phyloP scores from a whole-genome alignment of 371 early-diverging fungal species.

The Apophysomyces variabilis region DNA sequence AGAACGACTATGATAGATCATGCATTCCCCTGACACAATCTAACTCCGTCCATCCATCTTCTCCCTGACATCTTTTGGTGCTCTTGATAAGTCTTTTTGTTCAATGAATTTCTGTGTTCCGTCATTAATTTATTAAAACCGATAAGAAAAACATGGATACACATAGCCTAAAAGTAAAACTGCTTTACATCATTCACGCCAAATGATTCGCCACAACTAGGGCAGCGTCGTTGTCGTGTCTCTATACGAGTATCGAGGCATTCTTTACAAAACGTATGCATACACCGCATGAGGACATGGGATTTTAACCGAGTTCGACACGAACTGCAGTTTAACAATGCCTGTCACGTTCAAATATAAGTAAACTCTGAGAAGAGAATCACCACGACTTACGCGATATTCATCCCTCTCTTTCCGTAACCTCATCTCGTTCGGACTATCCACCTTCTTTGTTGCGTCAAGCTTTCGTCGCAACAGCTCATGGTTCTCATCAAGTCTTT shows the following conservation, averaged over 20 bases:
- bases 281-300: constrained; percentile 84
- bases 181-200: constrained; percentile 89
- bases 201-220: constrained; percentile 94
- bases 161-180: constrained; percentile 75
- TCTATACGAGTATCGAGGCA: constrained; percentile 93
- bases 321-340: constrained; percentile 85
- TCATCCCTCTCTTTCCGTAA: constrained; percentile 53
- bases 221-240: constrained; percentile 97
- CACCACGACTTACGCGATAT: constrained; percentile 32
- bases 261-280: constrained; percentile 96
- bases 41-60: neutral
- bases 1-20: neutral
- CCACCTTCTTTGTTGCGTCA: constrained; percentile 53
- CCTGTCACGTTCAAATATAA: constrained; percentile 46
- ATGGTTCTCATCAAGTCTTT: constrained; percentile 57
- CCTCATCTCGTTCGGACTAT: constrained; percentile 59
- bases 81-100: neutral
- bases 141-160: neutral
- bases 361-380: neutral
- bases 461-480: constrained; percentile 62
- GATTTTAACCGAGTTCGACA: constrained; percentile 88
- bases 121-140: constrained; percentile 1
- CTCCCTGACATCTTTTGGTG: neutral
- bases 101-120: neutral
- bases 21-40: constrained; percentile 7